Conservation (phyloP, 768 basidiomycete species). For the Naganishia vaughanmartiniae region DNA sequence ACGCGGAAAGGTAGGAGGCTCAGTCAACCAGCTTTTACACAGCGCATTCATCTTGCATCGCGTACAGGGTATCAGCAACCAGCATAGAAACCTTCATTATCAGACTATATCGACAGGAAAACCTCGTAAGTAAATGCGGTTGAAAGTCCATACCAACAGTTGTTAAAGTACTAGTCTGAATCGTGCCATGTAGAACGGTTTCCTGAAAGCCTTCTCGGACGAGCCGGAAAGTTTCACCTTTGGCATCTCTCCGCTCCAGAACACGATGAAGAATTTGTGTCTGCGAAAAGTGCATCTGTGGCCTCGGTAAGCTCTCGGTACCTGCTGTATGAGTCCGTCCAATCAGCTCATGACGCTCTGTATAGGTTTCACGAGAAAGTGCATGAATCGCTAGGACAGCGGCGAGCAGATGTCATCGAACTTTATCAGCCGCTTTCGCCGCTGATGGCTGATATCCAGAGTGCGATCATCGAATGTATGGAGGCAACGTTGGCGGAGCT, state of each 20-base stretch:
- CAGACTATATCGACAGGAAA: conserved; percentile 83
- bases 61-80: conserved; percentile 70
- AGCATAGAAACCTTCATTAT: conserved; percentile 90
- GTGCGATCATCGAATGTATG: conserved; percentile 91
- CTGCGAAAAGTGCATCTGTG: conserved; percentile 85
- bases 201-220: conserved; percentile 95
- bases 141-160: background rate
- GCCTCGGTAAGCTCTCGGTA: conserved; percentile 63
- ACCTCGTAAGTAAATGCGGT: conserved; percentile 55
- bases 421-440: conserved; percentile 80
- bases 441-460: conserved; percentile 86
- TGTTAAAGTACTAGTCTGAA: background rate
- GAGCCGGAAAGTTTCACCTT: conserved; percentile 92
- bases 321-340: background rate
- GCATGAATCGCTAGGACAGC: conserved; percentile 73
- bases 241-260: conserved; percentile 85
- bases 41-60: background rate
- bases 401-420: conserved; percentile 87
- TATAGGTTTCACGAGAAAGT: conserved; percentile 84
- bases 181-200: conserved; percentile 60
- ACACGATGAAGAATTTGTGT: conserved; percentile 88
- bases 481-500: conserved; percentile 81
- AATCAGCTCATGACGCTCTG: background rate
- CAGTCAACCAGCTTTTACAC: background rate
- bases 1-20: conserved; percentile 72